Conservation (phyloP, 768 basidiomycete genomes). For the Nevesoporus exiguus region DNA sequence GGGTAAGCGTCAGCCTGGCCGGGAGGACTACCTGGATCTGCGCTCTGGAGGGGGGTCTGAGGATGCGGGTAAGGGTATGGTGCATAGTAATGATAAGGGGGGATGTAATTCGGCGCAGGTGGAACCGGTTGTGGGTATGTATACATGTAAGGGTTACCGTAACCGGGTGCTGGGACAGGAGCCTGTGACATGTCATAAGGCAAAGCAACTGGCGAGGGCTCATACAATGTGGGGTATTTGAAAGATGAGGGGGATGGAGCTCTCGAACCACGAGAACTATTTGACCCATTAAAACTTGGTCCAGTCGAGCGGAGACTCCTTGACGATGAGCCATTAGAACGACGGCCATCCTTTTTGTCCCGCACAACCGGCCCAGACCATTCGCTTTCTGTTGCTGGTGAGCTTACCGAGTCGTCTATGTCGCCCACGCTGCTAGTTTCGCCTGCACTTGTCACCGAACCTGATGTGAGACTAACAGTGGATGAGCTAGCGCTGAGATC, state of each 20-base stretch:
- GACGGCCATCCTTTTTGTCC: slow-evolving; percentile 54
- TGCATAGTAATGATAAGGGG: slow-evolving; percentile 40
- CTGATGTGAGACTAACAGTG: slow-evolving; percentile 65
- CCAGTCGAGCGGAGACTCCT: slow-evolving; percentile 56
- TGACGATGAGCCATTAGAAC: slow-evolving; percentile 56
- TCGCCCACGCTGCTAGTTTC: slow-evolving; percentile 63
- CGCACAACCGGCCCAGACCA: slow-evolving; percentile 61
- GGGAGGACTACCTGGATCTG: slow-evolving; percentile 32
- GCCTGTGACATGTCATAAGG: slow-evolving; percentile 33
- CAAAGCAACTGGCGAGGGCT: slow-evolving; percentile 40
- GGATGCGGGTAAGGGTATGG: slow-evolving; percentile 53
- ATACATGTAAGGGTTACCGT: slow-evolving; percentile 34
- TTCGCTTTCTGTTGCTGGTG: slow-evolving; percentile 78
- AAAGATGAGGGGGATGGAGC: slow-evolving; percentile 72
- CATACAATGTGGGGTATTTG: slow-evolving; percentile 71
- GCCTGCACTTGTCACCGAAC: slow-evolving; percentile 55
- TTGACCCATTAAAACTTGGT: slow-evolving; percentile 49
- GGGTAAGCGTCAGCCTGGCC: slow-evolving; percentile 32
- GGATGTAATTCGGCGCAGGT: slow-evolving; percentile 38
- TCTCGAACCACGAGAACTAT: slow-evolving; percentile 67
- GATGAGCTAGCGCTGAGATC: slow-evolving; percentile 78
- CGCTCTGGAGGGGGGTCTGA: slow-evolving; percentile 38
- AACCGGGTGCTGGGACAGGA: slow-evolving; percentile 29
- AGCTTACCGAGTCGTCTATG: slow-evolving; percentile 64
- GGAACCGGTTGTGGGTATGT: slow-evolving; percentile 41